Base-by-base conservation (phyloP, 352 stramenopile genomes). In the Phytophthora lateralis region DNA sequence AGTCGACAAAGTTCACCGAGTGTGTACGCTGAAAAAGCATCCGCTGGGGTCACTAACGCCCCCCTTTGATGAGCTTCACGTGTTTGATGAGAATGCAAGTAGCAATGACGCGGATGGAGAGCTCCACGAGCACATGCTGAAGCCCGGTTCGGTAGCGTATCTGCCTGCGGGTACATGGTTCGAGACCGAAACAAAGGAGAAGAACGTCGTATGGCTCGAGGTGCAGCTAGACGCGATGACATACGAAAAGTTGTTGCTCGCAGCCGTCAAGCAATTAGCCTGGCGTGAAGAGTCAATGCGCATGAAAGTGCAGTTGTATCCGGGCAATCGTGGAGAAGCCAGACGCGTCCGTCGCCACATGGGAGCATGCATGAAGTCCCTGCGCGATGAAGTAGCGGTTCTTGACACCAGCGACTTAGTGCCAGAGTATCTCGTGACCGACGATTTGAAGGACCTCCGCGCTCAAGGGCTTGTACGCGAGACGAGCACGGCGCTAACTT, bases 101-200 rank as follows among this genome's bases (percentile, higher is more conserved):
- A 55, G 64, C 20, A 17, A 34, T 5, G 37, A 26, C 9, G 24
- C 42, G 6, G 24, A 6, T 14, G 18, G 24, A 24, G 32, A 52
- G 24, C 11, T 41, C 37, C 15, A 63, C 1, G 55, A 74, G 12
- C 26, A 63, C 12, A 32, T 69, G 0, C 39, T 76, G 0, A 67
- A 72, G 15, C 53, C 80, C n/a, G 82, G 82, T 0, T 73, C 67
- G 0, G 69, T 91, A 0, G 26, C 76, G 0, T 90, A 90, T 55
- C n/a, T 89, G 4, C 76, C 82, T 17, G 60, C 54, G 0, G 80
- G 80, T 12, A 76, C 67, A 4, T 91, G 82, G 82, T 82, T 78
- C 37, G 44, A 68, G 21, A 49, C 51, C 0, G 61, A 81, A 32
- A 63, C 54, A 1, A 21, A 69, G 5, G 65, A 71, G 0, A 24